Evolutionary conservation across 2,329 filamentous ascomycete species (phyloP), one percentile per base, ranked within the genome.

Genomic region (Ophiostoma sp.): DNA sequence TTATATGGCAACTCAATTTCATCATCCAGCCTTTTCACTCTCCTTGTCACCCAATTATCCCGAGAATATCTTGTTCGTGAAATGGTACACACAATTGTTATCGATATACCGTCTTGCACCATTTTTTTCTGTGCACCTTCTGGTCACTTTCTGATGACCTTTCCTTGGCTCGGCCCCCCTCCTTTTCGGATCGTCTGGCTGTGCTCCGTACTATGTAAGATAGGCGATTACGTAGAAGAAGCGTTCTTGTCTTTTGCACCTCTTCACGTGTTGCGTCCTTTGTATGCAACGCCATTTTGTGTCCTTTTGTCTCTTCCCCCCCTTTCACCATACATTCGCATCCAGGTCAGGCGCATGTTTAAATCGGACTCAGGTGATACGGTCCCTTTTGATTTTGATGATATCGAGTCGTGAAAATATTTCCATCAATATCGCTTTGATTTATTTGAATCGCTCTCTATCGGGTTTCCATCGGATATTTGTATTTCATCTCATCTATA

Each of bases 211-310:
- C 42, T 31, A 33, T 68, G 25, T 50, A 31, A 28, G 59, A 19
- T 64, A 39, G 66, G 66, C 66, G 66, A 69, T 69, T 39, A 39
- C 66, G 66, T 55, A 33, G 48, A 50, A n/a, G 25, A 33, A 28
- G 64, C 61, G 61, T 19, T 28, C 12, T 8, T 50, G 66, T 7
- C 45, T 22, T 22, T 33, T 55, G 48, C 31, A 55, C 48, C 31
- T 69, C 42, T 39, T 66, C 61, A 64, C 61, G 61, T 22, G 61
- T 39, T 42, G 33, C n/a, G 61, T 45, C 36, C 36, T 66, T 66
- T 66, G 36, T 45, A 28, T 39, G 25, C 17, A 28, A 55, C 28
- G 48, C 31, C 45, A 28, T 55, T 55, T 25, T 25, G 11, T 55
- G 39, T 22, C 42, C 6, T 25, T 39, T 22, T 28, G 50, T 55